phyloP scores from a whole-genome alignment of 2,329 filamentous ascomycete species.

The Trichoderma sp. region DNA sequence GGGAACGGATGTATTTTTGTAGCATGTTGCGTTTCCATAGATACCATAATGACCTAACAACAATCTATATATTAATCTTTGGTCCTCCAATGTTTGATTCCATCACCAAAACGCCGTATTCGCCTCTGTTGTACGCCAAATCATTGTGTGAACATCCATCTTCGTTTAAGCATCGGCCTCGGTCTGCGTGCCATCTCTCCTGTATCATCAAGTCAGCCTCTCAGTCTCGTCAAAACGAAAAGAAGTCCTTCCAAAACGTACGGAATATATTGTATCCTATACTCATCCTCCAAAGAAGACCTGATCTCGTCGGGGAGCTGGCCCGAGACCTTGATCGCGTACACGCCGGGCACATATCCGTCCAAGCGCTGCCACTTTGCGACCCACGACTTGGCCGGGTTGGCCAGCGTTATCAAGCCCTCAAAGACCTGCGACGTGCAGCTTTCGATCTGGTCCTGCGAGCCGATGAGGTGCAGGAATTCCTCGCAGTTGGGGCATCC shows the following conservation, averaged over 20 bases:
- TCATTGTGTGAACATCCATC: not conserved
- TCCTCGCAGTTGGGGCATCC: constrained; percentile 97
- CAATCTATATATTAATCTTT: not conserved
- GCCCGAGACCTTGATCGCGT: constrained; percentile 92
- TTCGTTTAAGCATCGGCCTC: constrained; percentile 41
- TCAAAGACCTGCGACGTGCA: constrained; percentile 97
- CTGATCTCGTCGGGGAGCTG: constrained; percentile 66
- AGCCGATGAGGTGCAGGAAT: constrained; percentile 78
- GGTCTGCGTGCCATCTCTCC: constrained; percentile 55
- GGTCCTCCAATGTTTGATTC: not conserved
- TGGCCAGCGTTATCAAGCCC: constrained; percentile 79
- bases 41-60: constrained; percentile 20
- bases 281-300: constrained; percentile 59
- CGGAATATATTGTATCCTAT: constrained; percentile 64
- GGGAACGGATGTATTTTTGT: not conserved
- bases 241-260: constrained; percentile 38
- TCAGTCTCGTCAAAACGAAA: constrained; percentile 10
- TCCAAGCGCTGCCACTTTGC: constrained; percentile 95
- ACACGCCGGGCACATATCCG: constrained; percentile 81
- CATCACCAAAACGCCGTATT: constrained; percentile 33
- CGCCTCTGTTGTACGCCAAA: constrained; percentile 27
- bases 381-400: constrained; percentile 86
- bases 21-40: constrained; percentile 6
- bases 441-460: constrained; percentile 77
- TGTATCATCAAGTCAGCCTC: constrained; percentile 32